Conservation (phyloP, 108 stramenopile genomes). For the Cylindrotheca fusiformis region DNA sequence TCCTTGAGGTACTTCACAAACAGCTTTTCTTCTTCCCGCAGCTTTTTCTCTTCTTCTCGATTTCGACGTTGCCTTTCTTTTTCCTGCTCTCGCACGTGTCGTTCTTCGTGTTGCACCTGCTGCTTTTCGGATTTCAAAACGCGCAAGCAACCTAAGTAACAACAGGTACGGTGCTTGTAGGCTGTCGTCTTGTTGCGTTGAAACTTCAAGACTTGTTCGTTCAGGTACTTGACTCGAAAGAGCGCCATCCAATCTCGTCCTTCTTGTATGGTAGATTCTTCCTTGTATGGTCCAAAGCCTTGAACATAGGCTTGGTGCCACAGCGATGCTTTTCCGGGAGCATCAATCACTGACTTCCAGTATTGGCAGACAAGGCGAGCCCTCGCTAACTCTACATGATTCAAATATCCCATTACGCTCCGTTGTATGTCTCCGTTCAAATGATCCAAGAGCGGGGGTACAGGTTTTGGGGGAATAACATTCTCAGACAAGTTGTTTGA, state of each 20-base stretch:
- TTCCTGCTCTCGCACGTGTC: neutral
- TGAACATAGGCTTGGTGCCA: constrained; percentile 10
- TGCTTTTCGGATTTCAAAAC: constrained; percentile 12
- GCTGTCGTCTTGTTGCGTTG: constrained; percentile 10
- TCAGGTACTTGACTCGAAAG: constrained; percentile 6
- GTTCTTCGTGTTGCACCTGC: constrained; percentile 8
- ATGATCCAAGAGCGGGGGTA: neutral
- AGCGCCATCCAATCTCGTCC: neutral
- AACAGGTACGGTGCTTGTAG: constrained; percentile 10
- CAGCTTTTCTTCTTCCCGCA: neutral
- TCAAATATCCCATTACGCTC: neutral
- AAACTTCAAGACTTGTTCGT: constrained; percentile 1
- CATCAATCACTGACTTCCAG: neutral
- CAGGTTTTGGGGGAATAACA: no score
- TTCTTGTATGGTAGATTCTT: neutral
- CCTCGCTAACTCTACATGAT: neutral
- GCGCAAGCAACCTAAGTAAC: constrained; percentile 7
- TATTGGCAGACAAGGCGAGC: neutral
- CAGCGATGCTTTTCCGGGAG: neutral
- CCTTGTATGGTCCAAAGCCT: constrained; percentile 5
- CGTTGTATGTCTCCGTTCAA: neutral
- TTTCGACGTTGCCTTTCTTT: neutral
- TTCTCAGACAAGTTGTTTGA: no score
- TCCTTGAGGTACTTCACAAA: neutral
- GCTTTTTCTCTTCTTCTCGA: neutral